Evolutionary conservation across 1,284 basidiomycete species (phyloP), one percentile per base, ranked within the genome.

Genomic region (Microbotryomycetes sp.): DNA sequence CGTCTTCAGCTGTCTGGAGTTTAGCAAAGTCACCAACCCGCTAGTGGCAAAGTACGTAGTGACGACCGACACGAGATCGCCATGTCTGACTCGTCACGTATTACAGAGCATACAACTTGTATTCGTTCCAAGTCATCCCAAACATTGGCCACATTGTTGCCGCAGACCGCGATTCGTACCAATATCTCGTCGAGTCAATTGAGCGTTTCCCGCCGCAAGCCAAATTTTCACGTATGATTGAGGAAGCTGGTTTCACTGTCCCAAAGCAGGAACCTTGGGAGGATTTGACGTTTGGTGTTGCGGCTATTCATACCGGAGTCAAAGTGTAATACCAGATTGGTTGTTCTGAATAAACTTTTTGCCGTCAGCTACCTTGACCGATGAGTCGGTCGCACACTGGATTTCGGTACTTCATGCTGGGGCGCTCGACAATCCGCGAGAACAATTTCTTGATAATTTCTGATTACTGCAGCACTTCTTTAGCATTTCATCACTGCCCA

Each of bases 181-280:
- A 96, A 51, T 98, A 98, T 76, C 82, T 99, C 48, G 90, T 98
- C 55, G 96, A 98, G 77, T 97, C 92, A 41, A 98, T 98, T 72
- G 88, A 92, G 60, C 84, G 84, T 69, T 98, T 98, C 81, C 94
- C 94, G 31, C 80, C 84, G 23, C 94, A 97, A 76, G 79, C 84
- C 26, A 85, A 91, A 56, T 98, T 98, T 77, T 88, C 92, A 15
- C 78, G 84, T 72, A 89, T 98, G 92, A 76, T 78, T 63, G 65
- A 67, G 28, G 67, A 75, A 7, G 77, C 77, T 0, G 77, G 77
- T 18, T 78, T 78, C 69, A 72, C 72, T 23, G 61, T 71, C 2
- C 62, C 69, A 9, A 56, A 55, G 24, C 57, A 62, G 11, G 66
- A 73, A 52, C 56, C 56, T 30, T 73, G 62, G 61, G 72, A 73